Evolutionary conservation across 192 early-diverging fungal species (phyloP).

Genomic region (Backusella macrospora): DNA sequence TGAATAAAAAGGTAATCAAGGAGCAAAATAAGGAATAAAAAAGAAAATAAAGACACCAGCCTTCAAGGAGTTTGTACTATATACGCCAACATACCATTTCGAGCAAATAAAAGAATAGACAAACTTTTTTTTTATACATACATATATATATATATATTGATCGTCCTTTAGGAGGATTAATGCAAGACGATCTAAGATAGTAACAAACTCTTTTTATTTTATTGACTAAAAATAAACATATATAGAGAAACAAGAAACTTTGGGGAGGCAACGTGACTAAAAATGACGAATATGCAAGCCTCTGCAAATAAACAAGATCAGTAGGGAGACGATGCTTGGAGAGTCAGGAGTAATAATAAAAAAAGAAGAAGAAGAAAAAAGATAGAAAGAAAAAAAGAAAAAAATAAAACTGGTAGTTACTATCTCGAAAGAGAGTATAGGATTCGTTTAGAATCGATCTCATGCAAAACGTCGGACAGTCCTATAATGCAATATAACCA

Average conservation of each 20-base stretch:
- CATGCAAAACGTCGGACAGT: constrained; percentile 26
- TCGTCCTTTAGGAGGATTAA: constrained; percentile 7
- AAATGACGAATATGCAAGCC: constrained; percentile 27
- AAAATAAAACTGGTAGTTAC: background rate
- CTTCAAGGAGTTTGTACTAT: background rate
- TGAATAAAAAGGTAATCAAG: no score
- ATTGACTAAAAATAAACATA: constrained; percentile 12
- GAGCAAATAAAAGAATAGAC: background rate
- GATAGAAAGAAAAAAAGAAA: constrained; percentile 10
- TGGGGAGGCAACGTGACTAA: constrained; percentile 29
- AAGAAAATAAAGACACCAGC: background rate
- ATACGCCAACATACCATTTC: constrained; percentile 7
- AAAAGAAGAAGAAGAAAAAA: background rate
- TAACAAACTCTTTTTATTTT: constrained; percentile 1
- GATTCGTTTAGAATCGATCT: constrained; percentile 32
- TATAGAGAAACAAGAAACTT: constrained; percentile 8
- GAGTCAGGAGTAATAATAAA: background rate
- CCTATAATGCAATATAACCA: constrained; percentile 33
- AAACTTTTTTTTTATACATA: background rate
- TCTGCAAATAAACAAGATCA: constrained; percentile 22
- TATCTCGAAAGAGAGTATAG: constrained; percentile 8
- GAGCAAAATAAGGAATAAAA: no score
- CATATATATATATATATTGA: background rate
- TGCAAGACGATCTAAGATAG: constrained; percentile 13
- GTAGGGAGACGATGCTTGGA: constrained; percentile 1